Base-by-base conservation (phyloP, 2,329 filamentous ascomycete species). In the Botrytis galanthina region DNA sequence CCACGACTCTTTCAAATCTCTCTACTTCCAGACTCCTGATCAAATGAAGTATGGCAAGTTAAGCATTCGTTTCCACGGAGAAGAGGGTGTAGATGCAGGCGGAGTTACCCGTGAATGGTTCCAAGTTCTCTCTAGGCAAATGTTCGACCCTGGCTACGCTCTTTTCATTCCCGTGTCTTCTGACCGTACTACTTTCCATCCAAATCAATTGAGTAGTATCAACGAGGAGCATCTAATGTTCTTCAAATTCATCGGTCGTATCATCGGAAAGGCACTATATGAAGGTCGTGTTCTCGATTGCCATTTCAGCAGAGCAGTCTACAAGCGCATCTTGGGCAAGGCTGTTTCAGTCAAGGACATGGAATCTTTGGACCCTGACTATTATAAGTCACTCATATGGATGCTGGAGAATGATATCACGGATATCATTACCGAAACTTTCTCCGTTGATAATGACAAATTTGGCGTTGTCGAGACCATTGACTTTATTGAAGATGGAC, bases 31-130 rank as follows among this genome's bases (percentile, higher is more conserved):
- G 87, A 90, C 87, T 57, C 94, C 93, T 39, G 94, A 98, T 76
- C 97, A 99, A 84, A 97, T 99, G 90, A 99, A 99, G 84, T 98
- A 97, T 81, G 96, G 97, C 79, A 99, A 99, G 84, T 89, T 99
- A 76, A 99, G 95, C 82, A 97, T 99, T 79, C 92, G 95, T 71
- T 99, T 99, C 89, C 93, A 96, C 78, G 94, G 94, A 48, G 96
- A 99, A 84, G 96, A 99, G 82, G 96, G 97, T 82, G 94, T 99
- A 60, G 97, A 99, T 83, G 96, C 96, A 71, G 97, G 96, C 78
- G 96, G 96, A 84, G 95, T 99, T 64, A 98, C 95, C 54, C 91
- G 97, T 80, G 96, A 99, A 85, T 99, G 97, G 96, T 99, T 99
- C 88, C 95, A 98, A 82, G 95, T 97, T 70, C 92, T 99, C 77